Base-by-base conservation (phyloP, 2,329 filamentous ascomycete genomes). In the Alternaria hordeiaustralica region DNA sequence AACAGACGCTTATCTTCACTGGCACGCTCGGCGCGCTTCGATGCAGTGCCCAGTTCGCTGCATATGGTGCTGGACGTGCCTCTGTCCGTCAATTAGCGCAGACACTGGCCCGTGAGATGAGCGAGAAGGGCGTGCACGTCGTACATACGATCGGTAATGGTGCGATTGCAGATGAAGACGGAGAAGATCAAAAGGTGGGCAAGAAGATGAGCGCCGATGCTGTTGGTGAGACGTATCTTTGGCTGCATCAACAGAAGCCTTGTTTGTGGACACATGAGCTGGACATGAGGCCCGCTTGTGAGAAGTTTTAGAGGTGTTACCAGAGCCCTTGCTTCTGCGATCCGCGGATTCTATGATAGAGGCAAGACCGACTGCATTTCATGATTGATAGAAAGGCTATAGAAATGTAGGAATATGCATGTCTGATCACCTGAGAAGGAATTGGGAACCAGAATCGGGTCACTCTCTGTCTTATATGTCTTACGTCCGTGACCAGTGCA, bases 101-200 rank as follows among this genome's bases (percentile, higher is more conserved):
- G 73, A 84, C 82, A 8, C 74, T 89, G 46, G 86, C 86, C 0
- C 82, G 85, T 41, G 87, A 89, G 74, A 85, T 88, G 77, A 86
- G 83, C 66, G 80, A 81, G n/a, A 84, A 83, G 63, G 86, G 87
- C 2, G 75, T 89, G 0, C 86, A 89, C 73, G 85, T 88, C 4
- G 85, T 85, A n/a, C 87, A 89, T 75, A 82, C 86, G 3, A 86
- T 89, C 63, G 86, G 84, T 1, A 88, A 88, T 70, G 86, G 86
- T 0, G 77, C 74, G 0, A 88, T 88, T 58, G 79, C 77, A 28
- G 86, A 88, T 70, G 84, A 83, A 58, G 78, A 85, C 26, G 82
- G 81, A 1, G 82, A 85, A 58, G 83, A 83, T 26, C 81, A 82
- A 45, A 78, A 78, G 68, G 80, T 70, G 0, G 86, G 86, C 4